Conservation (phyloP, 2,329 filamentous ascomycete species). For the Trichoderma koningiopsis region DNA sequence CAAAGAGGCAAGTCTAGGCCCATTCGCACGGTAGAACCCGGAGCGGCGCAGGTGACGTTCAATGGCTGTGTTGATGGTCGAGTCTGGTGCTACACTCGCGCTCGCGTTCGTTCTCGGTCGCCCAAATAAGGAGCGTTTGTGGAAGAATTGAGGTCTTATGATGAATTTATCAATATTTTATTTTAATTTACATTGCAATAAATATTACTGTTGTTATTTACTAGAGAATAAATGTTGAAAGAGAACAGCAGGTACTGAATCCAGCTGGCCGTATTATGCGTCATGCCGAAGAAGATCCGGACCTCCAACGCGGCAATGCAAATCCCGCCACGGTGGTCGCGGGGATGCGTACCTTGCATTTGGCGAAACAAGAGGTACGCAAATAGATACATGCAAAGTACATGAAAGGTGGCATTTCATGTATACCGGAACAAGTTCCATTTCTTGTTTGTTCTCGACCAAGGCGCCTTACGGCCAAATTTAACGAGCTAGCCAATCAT, state of each 20-base stretch:
- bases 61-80: not conserved
- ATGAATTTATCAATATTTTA: not conserved
- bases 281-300: not conserved
- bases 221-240: too few species aligned
- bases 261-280: not conserved
- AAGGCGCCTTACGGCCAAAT: not conserved
- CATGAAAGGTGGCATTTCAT: not conserved
- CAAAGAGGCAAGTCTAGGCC: not conserved
- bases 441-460: not conserved
- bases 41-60: slow-evolving; percentile 11
- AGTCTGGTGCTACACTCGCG: not conserved
- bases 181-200: not conserved
- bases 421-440: not conserved
- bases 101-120: not conserved
- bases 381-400: not conserved
- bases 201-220: not conserved
- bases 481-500: not conserved
- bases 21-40: not conserved
- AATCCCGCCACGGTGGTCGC: not conserved
- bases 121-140: not conserved
- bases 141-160: not conserved
- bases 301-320: not conserved
- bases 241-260: not conserved
- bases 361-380: not conserved
- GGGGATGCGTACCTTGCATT: not conserved